These are phyloP conservation scores for Stephanocyclus meneghinianus DNA, from an alignment of 352 stramenopile genomes.

Conservation along the genomic window DNA sequence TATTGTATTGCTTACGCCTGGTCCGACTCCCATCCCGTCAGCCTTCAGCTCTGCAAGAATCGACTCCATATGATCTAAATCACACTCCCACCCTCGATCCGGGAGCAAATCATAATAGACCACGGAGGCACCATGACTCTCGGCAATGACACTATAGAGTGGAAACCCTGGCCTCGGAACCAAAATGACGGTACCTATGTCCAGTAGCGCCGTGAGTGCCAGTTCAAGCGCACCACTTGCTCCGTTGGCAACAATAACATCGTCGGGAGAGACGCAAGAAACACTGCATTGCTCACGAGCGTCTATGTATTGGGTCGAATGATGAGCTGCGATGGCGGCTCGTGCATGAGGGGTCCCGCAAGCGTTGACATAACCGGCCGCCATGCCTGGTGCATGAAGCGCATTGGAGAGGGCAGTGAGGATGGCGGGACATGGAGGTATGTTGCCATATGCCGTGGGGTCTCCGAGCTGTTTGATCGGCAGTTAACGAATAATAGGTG, in stretches of 20 bases:
- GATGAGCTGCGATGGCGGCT: slow-evolving; percentile 87
- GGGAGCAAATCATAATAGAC: slow-evolving; percentile 89
- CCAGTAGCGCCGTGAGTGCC: slow-evolving; percentile 87
- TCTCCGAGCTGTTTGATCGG: slow-evolving; percentile 78
- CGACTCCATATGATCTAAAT: slow-evolving; percentile 89
- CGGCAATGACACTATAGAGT: slow-evolving; percentile 92
- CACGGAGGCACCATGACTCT: slow-evolving; percentile 89
- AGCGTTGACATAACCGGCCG: slow-evolving; percentile 91
- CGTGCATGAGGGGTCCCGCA: slow-evolving; percentile 86
- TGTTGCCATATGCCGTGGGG: slow-evolving; percentile 90
- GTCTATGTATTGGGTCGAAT: slow-evolving; percentile 70
- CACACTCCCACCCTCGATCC: slow-evolving; percentile 89
- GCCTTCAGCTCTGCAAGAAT: slow-evolving; percentile 85
- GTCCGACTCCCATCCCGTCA: background rate
- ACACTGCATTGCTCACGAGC: background rate
- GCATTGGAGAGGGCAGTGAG: slow-evolving; percentile 72
- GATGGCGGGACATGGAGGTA: slow-evolving; percentile 88
- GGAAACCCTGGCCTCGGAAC: slow-evolving; percentile 92
- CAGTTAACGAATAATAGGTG: background rate
- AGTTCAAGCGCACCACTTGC: slow-evolving; percentile 93
- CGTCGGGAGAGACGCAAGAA: slow-evolving; percentile 83
- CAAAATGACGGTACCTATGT: slow-evolving; percentile 90
- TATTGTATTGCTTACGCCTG: background rate
- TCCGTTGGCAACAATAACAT: slow-evolving; percentile 92
- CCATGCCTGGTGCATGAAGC: slow-evolving; percentile 63